Evolutionary conservation across 2,329 filamentous ascomycete species (phyloP), one percentile per base, ranked within the genome.

Genomic region (Aspergillus sp.): DNA sequence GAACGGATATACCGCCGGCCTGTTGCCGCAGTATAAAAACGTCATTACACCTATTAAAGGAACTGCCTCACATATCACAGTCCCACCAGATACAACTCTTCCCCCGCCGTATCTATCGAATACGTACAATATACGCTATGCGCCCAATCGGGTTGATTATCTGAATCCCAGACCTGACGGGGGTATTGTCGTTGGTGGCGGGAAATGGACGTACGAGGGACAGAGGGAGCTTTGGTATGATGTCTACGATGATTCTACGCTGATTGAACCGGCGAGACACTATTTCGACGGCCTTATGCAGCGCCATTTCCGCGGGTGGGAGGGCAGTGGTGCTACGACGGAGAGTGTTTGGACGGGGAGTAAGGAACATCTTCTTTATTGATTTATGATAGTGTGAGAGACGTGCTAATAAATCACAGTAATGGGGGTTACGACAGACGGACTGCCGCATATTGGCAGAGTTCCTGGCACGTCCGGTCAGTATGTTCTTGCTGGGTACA

Each of bases 401-500:
- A 21, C 21, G 21, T 21, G 47, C 47, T 50, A n/a, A 23, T 19
- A 8, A n/a, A 6, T 17, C 1, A 3, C 4, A 51, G 49, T 51
- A 21, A 12, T 27, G 17, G 37, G 49, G 2, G 6, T 21, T 12
- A 43, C 49, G 12, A 17, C 6, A 11, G 82, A 84, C 62, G 80
- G 78, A 0, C 68, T 76, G 27, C 82, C 82, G 0, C 80, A 82
- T 62, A 77, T 89, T 50, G 85, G 86, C 0, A 61, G 71, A 1
- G 76, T 79, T 47, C 81, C 79, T 1, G 74, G 68, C 0, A 68
- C 65, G 47, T 62, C 71, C 8, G 79, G 80, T 0, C 66, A 89
- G 17, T 89, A 82, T 79, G 75, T 86, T 2, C 78, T 78, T 33
- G 84, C 82, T 3, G 81, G 84, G 3, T 89, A 89, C 63, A 86